These are phyloP conservation scores for Straminergon stramineum DNA, from an alignment of 225 moss, liverwort and hornwort genomes.

Conservation along the genomic window DNA sequence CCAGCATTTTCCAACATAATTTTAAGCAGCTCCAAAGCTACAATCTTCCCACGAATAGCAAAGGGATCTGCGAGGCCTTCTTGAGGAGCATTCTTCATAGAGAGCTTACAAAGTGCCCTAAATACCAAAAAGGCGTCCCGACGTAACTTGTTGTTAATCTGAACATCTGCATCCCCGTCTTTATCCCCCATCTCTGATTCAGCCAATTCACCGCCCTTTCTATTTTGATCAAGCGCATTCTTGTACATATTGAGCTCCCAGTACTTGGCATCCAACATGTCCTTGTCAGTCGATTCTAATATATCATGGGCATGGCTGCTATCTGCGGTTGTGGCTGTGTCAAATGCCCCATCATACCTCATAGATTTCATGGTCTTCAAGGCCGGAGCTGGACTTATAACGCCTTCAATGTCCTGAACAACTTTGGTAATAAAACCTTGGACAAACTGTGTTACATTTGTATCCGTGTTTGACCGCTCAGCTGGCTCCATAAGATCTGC, in stretches of 20 bases:
- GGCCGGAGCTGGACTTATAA: conserved; percentile 77
- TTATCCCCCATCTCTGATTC: conserved; percentile 71
- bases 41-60: conserved; percentile 92
- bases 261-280: conserved; percentile 98
- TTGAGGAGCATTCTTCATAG: conserved; percentile 98
- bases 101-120: conserved; percentile 95
- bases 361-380: conserved; percentile 74
- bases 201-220: conserved; percentile 63
- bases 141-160: conserved; percentile 92
- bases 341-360: conserved; percentile 96
- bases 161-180: conserved; percentile 94
- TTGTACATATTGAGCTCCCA: conserved; percentile 99
- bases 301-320: conserved; percentile 86
- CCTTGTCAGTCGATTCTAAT: conserved; percentile 88
- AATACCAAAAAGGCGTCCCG: conserved; percentile 98
- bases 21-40: conserved; percentile 90
- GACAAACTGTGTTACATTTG: conserved; percentile 90
- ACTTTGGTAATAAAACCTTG: conserved; percentile 99
- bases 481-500: conserved; percentile 99
- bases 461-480: conserved; percentile 80
- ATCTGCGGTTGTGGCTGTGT: conserved; percentile 52
- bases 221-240: conserved; percentile 75
- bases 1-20: conserved; percentile 98
- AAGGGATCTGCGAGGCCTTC: conserved; percentile 88
- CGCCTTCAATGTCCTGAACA: conserved; percentile 97